These are phyloP conservation scores for Isatis lusitanica DNA, from an alignment of 441 rosid species.

Conservation along the genomic window DNA sequence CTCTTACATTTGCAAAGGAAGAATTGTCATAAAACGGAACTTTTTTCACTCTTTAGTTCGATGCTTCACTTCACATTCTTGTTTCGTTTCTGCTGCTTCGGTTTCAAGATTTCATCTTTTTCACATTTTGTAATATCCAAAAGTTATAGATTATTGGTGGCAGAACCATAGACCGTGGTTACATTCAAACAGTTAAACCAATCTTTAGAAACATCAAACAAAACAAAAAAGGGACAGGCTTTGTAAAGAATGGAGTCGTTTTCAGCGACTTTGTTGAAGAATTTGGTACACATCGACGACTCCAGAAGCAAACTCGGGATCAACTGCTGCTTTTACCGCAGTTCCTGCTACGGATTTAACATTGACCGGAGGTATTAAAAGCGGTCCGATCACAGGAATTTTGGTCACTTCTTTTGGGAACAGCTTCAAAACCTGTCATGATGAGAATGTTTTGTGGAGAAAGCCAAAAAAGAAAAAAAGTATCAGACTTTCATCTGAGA, in stretches of 20 bases:
- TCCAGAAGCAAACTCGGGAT: conserved; percentile 55
- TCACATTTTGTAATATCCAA: background rate
- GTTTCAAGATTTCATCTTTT: background rate
- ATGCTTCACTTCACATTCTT: background rate
- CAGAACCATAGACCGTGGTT: background rate
- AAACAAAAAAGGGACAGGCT: background rate
- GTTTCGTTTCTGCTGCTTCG: background rate
- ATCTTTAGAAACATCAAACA: background rate
- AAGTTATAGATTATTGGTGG: background rate
- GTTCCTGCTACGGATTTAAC: conserved; percentile 63
- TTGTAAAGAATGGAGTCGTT: background rate
- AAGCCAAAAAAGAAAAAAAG: background rate
- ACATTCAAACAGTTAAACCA: background rate
- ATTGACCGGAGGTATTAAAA: conserved; percentile 64
- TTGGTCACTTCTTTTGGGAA: conserved; percentile 47
- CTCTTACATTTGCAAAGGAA: no score
- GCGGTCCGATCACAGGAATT: conserved; percentile 63
- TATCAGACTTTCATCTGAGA: background rate
- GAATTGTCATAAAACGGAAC: background rate
- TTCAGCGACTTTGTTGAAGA: conserved; percentile 36
- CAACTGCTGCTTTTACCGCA: conserved; percentile 60
- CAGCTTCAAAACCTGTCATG: conserved; percentile 56
- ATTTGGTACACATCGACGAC: conserved; percentile 55
- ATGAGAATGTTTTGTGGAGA: background rate
- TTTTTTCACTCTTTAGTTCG: background rate